Conservation (phyloP, 768 basidiomycete genomes). For the Russula dissimulans region DNA sequence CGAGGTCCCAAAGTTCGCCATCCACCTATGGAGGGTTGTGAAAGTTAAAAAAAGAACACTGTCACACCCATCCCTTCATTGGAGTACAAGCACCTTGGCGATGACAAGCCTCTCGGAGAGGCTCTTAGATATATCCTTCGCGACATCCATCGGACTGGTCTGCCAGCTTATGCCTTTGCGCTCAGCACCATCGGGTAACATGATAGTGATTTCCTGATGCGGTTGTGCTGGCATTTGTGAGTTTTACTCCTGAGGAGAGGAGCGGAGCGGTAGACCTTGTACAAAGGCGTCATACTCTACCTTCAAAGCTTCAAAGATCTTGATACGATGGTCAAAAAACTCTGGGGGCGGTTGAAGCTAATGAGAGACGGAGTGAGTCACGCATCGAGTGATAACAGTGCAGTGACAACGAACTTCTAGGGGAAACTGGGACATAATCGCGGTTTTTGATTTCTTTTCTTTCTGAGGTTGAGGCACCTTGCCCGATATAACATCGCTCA, state of each 20-base stretch:
- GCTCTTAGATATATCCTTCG: conserved; percentile 78
- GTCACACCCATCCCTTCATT: not conserved
- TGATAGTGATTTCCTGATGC: conserved; percentile 73
- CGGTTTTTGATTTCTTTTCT: conserved; percentile 34
- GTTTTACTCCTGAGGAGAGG: not conserved
- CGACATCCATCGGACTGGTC: conserved; percentile 87
- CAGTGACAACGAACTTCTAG: conserved; percentile 42
- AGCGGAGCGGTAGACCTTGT: conserved; percentile 42
- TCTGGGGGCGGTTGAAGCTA: conserved; percentile 76
- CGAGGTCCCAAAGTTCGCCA: conserved; percentile 86
- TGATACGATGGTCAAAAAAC: conserved; percentile 84
- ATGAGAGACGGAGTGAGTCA: conserved; percentile 11
- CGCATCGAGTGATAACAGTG: not conserved
- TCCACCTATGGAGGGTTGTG: conserved; percentile 47
- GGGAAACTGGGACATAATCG: conserved; percentile 39
- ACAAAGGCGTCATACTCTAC: conserved; percentile 74
- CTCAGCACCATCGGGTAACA: conserved; percentile 78
- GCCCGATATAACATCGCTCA: not conserved
- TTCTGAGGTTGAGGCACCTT: conserved; percentile 22
- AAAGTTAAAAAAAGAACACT: not conserved
- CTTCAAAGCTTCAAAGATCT: conserved; percentile 82
- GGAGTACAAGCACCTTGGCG: conserved; percentile 58
- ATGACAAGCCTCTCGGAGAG: conserved; percentile 87
- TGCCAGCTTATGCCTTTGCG: conserved; percentile 87
- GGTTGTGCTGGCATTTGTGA: conserved; percentile 51